A percentile compares a stretch with the other conserved stretches of the same genome.
phyloP scores from a whole-genome alignment of 2,329 filamentous ascomycete species.

The Fusarium floridanum region DNA sequence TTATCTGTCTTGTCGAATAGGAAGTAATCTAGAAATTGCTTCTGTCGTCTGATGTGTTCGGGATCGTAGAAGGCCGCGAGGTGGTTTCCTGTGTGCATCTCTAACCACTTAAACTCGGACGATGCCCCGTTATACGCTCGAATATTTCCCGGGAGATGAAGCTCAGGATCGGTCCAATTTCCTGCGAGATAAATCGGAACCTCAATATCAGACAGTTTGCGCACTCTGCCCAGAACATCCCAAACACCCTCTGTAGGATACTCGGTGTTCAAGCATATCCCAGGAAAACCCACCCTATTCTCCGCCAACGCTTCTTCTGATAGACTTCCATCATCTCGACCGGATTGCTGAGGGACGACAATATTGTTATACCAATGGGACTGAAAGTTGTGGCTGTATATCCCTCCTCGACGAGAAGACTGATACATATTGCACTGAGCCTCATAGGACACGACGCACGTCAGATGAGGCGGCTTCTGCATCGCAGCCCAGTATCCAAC shows the following conservation, averaged over 20 bases:
- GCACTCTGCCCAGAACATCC: background rate
- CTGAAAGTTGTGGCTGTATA: background rate
- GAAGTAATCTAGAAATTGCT: background rate
- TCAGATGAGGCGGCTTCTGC: background rate
- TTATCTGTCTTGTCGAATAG: background rate
- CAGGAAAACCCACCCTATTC: background rate
- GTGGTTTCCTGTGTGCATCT: background rate
- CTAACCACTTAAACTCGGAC: background rate
- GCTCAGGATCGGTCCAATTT: background rate
- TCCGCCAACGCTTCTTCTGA: background rate
- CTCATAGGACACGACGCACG: background rate
- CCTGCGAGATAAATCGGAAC: background rate
- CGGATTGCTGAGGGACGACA: background rate
- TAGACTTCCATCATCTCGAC: background rate
- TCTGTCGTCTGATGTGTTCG: background rate
- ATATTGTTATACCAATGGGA: background rate
- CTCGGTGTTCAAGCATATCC: background rate
- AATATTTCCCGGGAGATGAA: background rate
- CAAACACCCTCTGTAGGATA: background rate
- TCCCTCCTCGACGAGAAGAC: background rate
- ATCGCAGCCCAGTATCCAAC: background rate
- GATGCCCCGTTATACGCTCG: background rate
- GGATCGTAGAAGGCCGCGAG: background rate
- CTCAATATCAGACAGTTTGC: background rate
- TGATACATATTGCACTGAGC: background rate